Percentiles rank a stretch among this genome's conserved stretches.
These are phyloP conservation scores for Triticum dicoccoides DNA, from an alignment of 176 grass and related monocot species.

Conservation along the genomic window DNA sequence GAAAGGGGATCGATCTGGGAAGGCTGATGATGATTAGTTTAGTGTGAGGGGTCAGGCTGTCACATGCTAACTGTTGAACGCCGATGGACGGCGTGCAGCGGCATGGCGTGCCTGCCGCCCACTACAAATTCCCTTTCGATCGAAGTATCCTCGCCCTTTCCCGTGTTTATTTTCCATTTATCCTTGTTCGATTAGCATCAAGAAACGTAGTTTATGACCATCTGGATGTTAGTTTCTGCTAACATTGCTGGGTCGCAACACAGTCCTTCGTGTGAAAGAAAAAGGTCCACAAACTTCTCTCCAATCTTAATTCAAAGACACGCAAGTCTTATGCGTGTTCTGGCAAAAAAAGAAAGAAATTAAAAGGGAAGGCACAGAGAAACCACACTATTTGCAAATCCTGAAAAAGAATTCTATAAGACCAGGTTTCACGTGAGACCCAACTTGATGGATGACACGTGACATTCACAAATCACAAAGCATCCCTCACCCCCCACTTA, in stretches of 20 bases:
- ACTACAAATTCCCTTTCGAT: not conserved
- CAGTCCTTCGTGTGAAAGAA: not conserved
- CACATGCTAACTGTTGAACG: slow-evolving; percentile 39
- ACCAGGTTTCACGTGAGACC: no score
- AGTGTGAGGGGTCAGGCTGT: slow-evolving; percentile 28
- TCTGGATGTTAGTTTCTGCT: not conserved
- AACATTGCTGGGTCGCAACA: not conserved
- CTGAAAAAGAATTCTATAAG: no score
- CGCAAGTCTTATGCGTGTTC: no score
- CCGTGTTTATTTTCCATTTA: not conserved
- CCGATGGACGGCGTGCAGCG: not conserved
- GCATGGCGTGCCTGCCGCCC: not conserved
- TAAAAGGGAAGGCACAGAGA: no score
- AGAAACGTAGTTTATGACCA: slow-evolving; percentile 7
- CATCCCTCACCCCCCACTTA: no score
- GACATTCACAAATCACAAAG: no score
- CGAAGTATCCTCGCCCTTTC: slow-evolving; percentile 29
- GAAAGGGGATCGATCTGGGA: not conserved
- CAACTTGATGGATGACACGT: no score
- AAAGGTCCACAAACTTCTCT: not conserved
- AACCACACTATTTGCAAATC: no score
- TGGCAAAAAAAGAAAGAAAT: no score
- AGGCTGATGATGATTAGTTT: slow-evolving; percentile 6
- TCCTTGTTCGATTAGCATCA: not conserved
- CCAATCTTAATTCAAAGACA: no score